Conservation (phyloP, 192 early-diverging fungal species). For the Lobosporangium transversale region DNA sequence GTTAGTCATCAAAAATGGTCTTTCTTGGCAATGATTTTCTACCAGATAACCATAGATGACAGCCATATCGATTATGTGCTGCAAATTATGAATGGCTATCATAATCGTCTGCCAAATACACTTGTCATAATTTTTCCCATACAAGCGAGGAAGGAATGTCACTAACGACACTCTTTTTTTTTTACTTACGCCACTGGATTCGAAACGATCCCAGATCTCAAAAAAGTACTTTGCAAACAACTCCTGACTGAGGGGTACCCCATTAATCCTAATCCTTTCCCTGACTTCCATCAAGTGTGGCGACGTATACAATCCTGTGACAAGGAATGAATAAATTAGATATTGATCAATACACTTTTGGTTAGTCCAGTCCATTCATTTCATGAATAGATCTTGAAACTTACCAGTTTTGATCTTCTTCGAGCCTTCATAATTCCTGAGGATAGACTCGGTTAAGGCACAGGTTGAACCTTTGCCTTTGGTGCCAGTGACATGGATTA, state of each 20-base stretch:
- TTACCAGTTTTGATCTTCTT: conserved; percentile 45
- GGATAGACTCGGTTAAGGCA: conserved; percentile 83
- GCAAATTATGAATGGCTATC: too few species aligned
- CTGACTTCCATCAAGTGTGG: conserved; percentile 93
- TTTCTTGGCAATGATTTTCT: too few species aligned
- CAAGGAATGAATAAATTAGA: conserved; percentile 12
- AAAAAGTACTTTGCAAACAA: conserved; percentile 82
- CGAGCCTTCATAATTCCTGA: conserved; percentile 57
- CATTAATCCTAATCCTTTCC: conserved; percentile 95
- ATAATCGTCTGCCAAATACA: too few species aligned
- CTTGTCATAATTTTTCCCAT: too few species aligned
- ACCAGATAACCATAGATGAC: too few species aligned
- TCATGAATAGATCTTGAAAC: too few species aligned
- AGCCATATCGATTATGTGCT: too few species aligned
- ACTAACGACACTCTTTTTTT: not conserved
- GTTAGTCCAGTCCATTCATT: not conserved
- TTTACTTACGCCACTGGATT: conserved; percentile 50
- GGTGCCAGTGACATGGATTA: conserved; percentile 87
- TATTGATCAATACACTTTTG: not conserved
- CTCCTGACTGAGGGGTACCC: conserved; percentile 75
- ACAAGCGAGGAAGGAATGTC: not conserved
- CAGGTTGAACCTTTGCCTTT: conserved; percentile 91
- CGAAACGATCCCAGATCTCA: conserved; percentile 82
- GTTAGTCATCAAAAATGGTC: too few species aligned
- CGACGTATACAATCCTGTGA: conserved; percentile 87